A percentile compares a stretch with the other conserved stretches of the same genome.
phyloP scores from a whole-genome alignment of 2,329 filamentous ascomycete species.

The Arthroderma sp. region DNA sequence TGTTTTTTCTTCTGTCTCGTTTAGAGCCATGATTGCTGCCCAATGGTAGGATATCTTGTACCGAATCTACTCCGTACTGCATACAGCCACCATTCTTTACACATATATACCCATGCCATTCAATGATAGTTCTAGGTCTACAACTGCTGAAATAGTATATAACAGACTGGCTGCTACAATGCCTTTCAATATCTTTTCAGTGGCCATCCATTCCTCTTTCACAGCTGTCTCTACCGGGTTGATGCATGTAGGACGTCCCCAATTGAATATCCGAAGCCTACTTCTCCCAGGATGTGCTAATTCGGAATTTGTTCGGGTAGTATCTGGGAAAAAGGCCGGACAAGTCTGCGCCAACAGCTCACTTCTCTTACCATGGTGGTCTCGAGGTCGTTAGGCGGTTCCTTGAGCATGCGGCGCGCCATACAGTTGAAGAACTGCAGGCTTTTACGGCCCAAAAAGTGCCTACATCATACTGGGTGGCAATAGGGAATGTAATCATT shows the following conservation, averaged over 20 bases:
- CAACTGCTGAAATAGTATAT: neutral
- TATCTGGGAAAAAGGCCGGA: slow-evolving; percentile 70
- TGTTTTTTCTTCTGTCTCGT: no score
- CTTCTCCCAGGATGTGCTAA: slow-evolving; percentile 8
- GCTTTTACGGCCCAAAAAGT: slow-evolving; percentile 87
- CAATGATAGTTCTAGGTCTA: neutral
- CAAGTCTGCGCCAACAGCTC: slow-evolving; percentile 69
- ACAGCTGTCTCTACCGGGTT: slow-evolving; percentile 78
- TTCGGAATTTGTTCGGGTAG: slow-evolving; percentile 33
- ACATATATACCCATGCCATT: neutral
- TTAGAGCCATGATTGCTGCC: neutral
- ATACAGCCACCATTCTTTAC: no score
- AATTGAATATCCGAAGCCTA: slow-evolving; percentile 8
- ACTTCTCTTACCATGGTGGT: slow-evolving; percentile 90
- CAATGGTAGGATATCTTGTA: neutral
- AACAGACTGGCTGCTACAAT: slow-evolving; percentile 27
- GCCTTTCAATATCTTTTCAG: slow-evolving; percentile 66
- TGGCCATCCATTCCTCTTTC: slow-evolving; percentile 74
- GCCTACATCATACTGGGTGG: slow-evolving; percentile 78
- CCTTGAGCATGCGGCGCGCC: slow-evolving; percentile 69
- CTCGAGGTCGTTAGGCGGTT: slow-evolving; percentile 79
- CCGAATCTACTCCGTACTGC: neutral
- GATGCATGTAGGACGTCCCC: slow-evolving; percentile 44
- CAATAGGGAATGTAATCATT: slow-evolving; percentile 58
- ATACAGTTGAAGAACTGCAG: slow-evolving; percentile 87